phyloP scores from a whole-genome alignment of 805 yeast species.

The Pichia ethanolica region DNA sequence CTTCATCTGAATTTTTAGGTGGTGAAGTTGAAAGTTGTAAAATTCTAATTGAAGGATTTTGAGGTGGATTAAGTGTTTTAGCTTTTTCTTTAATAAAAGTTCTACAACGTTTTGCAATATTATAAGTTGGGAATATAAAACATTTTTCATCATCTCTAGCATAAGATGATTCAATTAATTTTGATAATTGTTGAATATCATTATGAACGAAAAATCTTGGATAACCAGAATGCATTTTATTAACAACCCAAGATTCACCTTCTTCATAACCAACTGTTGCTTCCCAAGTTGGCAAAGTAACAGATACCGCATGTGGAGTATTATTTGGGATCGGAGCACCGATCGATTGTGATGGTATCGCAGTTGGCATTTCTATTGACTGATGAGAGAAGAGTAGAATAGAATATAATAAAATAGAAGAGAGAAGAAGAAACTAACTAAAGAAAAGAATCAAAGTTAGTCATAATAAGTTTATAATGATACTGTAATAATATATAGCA shows the following conservation, averaged over 20 bases:
- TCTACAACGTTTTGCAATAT: constrained; percentile 78
- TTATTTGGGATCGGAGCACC: constrained; percentile 88
- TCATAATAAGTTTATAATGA: too few relatives aligned
- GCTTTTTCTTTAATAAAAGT: constrained; percentile 54
- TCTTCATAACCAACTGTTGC: constrained; percentile 90
- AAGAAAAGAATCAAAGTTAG: too few relatives aligned
- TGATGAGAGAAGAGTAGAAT: not conserved
- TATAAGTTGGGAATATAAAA: constrained; percentile 70
- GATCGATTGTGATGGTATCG: constrained; percentile 35
- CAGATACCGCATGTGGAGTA: constrained; percentile 90
- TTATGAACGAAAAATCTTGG: constrained; percentile 76
- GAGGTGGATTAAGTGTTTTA: constrained; percentile 25
- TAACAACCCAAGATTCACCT: constrained; percentile 74
- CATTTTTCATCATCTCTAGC: constrained; percentile 74
- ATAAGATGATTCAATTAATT: constrained; percentile 53
- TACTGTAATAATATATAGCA: too few relatives aligned
- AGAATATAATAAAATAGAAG: too few relatives aligned
- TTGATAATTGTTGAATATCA: constrained; percentile 48
- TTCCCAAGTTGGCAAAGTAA: constrained; percentile 91
- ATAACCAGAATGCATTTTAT: constrained; percentile 77
- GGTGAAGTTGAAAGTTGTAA: constrained; percentile 67
- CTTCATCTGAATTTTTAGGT: constrained; percentile 54
- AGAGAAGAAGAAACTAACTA: too few relatives aligned
- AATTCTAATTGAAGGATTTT: constrained; percentile 44
- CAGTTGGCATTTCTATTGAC: constrained; percentile 1